Percentiles rank a stretch among this genome's conserved stretches.
Conservation (phyloP, 2,329 filamentous ascomycete species). For the Neocucurbitaria cava region DNA sequence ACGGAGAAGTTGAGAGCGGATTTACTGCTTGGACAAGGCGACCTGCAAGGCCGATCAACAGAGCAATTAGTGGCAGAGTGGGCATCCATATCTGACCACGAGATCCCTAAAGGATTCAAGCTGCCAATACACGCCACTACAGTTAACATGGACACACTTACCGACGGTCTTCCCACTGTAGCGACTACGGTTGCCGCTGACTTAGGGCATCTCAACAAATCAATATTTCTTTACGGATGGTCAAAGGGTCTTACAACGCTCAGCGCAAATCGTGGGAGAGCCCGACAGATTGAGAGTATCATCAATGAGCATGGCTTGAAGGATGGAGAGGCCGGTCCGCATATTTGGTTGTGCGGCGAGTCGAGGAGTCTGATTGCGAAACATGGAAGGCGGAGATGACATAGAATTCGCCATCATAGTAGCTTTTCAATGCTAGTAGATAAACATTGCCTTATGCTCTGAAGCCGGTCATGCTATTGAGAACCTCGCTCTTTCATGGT, state of each 20-base stretch:
- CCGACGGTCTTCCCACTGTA: conserved; percentile 52
- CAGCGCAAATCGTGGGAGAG: conserved; percentile 73
- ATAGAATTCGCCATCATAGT: too few relatives aligned
- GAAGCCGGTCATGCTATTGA: too few relatives aligned
- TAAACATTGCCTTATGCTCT: neutral
- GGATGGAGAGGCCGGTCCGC: conserved; percentile 65
- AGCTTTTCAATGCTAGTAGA: too few relatives aligned
- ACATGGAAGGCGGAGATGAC: conserved; percentile 34
- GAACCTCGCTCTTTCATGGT: too few relatives aligned
- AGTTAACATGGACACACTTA: conserved; percentile 51
- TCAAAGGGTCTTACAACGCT: conserved; percentile 67
- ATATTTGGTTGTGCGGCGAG: conserved; percentile 70
- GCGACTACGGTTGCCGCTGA: conserved; percentile 54
- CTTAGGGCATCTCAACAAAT: conserved; percentile 68
- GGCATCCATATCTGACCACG: conserved; percentile 60
- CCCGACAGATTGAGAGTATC: conserved; percentile 68
- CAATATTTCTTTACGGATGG: conserved; percentile 79
- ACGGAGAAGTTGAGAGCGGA: conserved; percentile 61
- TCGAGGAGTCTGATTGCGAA: conserved; percentile 72
- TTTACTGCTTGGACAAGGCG: conserved; percentile 62
- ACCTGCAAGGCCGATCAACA: conserved; percentile 9
- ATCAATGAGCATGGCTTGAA: conserved; percentile 60
- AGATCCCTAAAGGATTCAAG: conserved; percentile 60
- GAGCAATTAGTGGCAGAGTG: conserved; percentile 30
- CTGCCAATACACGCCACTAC: conserved; percentile 66